Evolutionary conservation across 2,329 filamentous ascomycete species (phyloP).

Genomic region (Epicoccum sorghinum): DNA sequence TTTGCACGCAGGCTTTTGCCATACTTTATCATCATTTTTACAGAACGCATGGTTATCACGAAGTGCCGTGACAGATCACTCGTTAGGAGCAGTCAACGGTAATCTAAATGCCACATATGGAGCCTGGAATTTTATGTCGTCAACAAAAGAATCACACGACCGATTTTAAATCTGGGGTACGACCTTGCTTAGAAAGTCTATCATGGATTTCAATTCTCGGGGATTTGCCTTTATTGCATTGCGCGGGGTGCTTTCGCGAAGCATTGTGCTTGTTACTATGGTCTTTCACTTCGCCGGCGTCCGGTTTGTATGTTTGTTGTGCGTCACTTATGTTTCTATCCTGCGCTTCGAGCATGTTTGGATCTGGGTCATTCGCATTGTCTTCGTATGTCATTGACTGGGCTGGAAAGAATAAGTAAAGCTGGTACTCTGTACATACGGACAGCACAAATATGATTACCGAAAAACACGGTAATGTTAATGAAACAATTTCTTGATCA

Average conservation of each 20-base stretch:
- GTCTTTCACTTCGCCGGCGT: slow-evolving; percentile 14
- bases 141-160: slow-evolving; percentile 1
- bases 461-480: slow-evolving; percentile 8
- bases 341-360: slow-evolving; percentile 17
- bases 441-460: slow-evolving; percentile 14
- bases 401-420: slow-evolving; percentile 12
- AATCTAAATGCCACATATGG: slow-evolving; percentile 19
- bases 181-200: slow-evolving; percentile 1
- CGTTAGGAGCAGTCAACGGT: background rate
- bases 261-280: slow-evolving; percentile 31
- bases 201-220: slow-evolving; percentile 22
- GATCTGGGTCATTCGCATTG: slow-evolving; percentile 13
- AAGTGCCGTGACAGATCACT: slow-evolving; percentile 6
- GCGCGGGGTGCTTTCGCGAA: slow-evolving; percentile 34
- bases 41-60: slow-evolving; percentile 1
- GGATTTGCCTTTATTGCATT: slow-evolving; percentile 34
- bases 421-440: slow-evolving; percentile 19
- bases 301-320: slow-evolving; percentile 15
- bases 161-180: slow-evolving; percentile 1
- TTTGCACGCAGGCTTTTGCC: slow-evolving; percentile 18
- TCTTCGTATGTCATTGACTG: slow-evolving; percentile 18
- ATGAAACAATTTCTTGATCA: slow-evolving; percentile 9
- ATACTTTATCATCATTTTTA: slow-evolving; percentile 13
- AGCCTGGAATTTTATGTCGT: slow-evolving; percentile 5
- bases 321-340: slow-evolving; percentile 13